Evolutionary conservation across 129 eudicot species (phyloP).

Genomic region (Pseudognaphalium luteoalbum): DNA sequence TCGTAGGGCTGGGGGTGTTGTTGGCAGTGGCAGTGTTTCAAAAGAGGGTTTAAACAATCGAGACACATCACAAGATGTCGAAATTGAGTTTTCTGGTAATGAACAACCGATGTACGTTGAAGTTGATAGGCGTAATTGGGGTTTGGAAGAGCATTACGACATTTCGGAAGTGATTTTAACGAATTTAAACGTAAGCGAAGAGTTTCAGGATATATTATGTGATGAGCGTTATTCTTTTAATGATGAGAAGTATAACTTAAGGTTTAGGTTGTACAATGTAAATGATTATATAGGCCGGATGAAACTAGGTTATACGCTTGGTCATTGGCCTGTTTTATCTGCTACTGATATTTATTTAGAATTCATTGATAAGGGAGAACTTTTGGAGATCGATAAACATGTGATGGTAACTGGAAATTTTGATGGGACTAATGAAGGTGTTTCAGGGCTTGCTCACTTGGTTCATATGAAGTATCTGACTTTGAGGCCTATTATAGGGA

Average conservation of each 20-base stretch:
- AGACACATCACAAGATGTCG: constrained; percentile 19
- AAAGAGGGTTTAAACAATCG: constrained; percentile 29
- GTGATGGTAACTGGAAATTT: constrained; percentile 60
- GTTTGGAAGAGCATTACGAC: constrained; percentile 59
- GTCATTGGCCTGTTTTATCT: constrained; percentile 60
- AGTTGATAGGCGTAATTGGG: constrained; percentile 65
- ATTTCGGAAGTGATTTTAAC: constrained; percentile 70
- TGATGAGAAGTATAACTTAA: constrained; percentile 43
- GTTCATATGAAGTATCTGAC: constrained; percentile 61
- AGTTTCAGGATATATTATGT: constrained; percentile 39
- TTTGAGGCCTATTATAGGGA: constrained; percentile 61
- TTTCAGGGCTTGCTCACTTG: constrained; percentile 83
- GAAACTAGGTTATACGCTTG: constrained; percentile 46
- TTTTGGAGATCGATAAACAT: constrained; percentile 43
- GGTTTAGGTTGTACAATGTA: constrained; percentile 69
- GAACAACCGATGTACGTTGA: constrained; percentile 54
- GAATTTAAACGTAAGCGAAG: constrained; percentile 49
- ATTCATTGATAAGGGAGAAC: constrained; percentile 41
- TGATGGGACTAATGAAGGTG: constrained; percentile 87
- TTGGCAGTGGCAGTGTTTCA: constrained; percentile 30
- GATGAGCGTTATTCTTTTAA: constrained; percentile 38
- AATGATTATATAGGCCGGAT: constrained; percentile 43
- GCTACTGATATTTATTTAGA: constrained; percentile 51
- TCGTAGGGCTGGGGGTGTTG: constrained; percentile 48
- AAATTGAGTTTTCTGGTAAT: constrained; percentile 22